Evolutionary conservation across 2,329 filamentous ascomycete genomes (phyloP).

Genomic region (Neonectria sp.): DNA sequence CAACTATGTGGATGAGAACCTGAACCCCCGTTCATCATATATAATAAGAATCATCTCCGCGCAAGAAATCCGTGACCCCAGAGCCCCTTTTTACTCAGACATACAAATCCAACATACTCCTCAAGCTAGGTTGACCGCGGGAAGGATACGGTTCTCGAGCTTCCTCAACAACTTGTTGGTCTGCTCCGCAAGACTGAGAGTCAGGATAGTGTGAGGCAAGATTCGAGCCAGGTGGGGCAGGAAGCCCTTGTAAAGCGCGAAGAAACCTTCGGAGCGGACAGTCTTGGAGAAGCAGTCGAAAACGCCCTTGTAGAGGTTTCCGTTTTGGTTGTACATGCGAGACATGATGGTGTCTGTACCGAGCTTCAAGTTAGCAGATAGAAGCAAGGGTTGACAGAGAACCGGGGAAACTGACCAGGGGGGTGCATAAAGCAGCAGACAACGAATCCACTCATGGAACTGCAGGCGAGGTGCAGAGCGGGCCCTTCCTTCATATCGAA

Average conservation of each 20-base stretch:
- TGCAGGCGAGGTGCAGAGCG: constrained; percentile 89
- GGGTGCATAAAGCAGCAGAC: constrained; percentile 99
- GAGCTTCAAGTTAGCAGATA: constrained; percentile 19
- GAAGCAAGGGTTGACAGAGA: neutral
- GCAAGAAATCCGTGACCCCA: constrained; percentile 11
- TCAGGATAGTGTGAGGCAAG: constrained; percentile 94
- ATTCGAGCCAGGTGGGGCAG: constrained; percentile 95
- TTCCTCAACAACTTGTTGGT: constrained; percentile 93
- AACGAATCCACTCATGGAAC: constrained; percentile 91
- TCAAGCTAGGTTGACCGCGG: constrained; percentile 52
- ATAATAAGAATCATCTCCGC: constrained; percentile 28
- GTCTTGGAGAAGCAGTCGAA: constrained; percentile 95
- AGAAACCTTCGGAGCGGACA: constrained; percentile 87
- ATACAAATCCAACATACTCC: neutral
- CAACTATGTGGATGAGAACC: constrained; percentile 29
- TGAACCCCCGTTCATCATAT: constrained; percentile 32
- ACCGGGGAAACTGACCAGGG: constrained; percentile 72
- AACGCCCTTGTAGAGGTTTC: constrained; percentile 94
- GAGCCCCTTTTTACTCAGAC: constrained; percentile 8
- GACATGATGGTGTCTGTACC: constrained; percentile 93
- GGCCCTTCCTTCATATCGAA: constrained; percentile 92
- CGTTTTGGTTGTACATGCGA: constrained; percentile 98
- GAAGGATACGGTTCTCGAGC: constrained; percentile 75
- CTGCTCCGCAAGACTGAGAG: constrained; percentile 93
- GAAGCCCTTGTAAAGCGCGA: constrained; percentile 98